Base-by-base conservation (phyloP, 495 filamentous ascomycete species). In the Daldinia caldariorum region DNA sequence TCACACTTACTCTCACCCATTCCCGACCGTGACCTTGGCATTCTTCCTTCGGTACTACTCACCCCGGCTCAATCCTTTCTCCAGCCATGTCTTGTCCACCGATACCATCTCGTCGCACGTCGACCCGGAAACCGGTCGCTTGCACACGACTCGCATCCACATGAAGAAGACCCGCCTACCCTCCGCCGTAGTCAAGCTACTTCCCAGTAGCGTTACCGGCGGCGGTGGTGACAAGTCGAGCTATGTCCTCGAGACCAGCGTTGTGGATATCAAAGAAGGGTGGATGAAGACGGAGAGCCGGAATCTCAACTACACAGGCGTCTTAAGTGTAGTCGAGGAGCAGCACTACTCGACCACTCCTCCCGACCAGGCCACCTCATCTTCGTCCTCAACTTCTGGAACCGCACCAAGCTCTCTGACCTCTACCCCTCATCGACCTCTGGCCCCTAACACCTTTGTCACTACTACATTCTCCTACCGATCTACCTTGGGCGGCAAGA, bases 31-130 rank as follows among this genome's bases (percentile, higher is more conserved):
- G 43, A 94, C 94, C 8, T 90, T 99, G 68, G 95, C 95, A 81
- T 99, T 97, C 87, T 98, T 97, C 85, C 92, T 99, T 57, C 94
- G 95, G 41, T 99, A 99, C 79, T 96, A 95, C 70, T 83, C 81
- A 18, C 82, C 83, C 26, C 79, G 83, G 60, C 78, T 85, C 14
- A 99, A 99, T 79, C 95, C 95, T 10, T 97, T 97, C 81, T 90
- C 91, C 66, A 91, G 87, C 71, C 95, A 99, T 85, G 95, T 99
- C 64, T 87, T 97, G 67, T 96, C 92, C 41, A 97, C 94, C 79
- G 95, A 99, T 83, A 95, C 95, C 75, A 94, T 99, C 79, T 88
- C 90, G 37, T 91, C 92, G 50, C 86, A 89, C 74, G 87, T 97
- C 81, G 94, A 98, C 76, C 88, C 91, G 2, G 74, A 72, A 16